phyloP scores from a whole-genome alignment of 2,329 filamentous ascomycete genomes.

The Epichloe bromicola region DNA sequence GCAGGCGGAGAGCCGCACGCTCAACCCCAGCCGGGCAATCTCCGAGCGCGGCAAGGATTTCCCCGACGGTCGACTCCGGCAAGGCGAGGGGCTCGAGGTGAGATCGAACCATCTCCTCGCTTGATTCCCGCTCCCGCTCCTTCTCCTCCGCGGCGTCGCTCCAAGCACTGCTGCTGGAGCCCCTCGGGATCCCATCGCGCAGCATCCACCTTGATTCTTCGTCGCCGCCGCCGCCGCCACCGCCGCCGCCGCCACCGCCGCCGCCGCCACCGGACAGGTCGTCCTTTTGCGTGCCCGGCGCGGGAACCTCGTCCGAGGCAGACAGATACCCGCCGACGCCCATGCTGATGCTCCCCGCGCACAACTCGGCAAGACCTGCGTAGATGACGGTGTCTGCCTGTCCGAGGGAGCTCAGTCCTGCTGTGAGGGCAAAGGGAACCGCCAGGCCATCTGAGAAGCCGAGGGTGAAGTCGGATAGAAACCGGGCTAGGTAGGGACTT shows the following conservation, averaged over 20 bases:
- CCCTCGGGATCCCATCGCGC: constrained; percentile 1
- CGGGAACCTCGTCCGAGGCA: constrained; percentile 28
- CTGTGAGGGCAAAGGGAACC: constrained; percentile 62
- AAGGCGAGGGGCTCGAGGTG: constrained; percentile 22
- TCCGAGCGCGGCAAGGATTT: constrained; percentile 15
- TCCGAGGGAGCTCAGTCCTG: constrained; percentile 50
- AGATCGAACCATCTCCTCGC: constrained; percentile 15
- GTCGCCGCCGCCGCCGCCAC: constrained; percentile 1
- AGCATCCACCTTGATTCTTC: constrained; percentile 16
- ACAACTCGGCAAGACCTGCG: constrained; percentile 57
- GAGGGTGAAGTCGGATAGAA: constrained; percentile 54
- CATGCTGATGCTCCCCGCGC: constrained; percentile 62
- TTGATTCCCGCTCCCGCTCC: background rate
- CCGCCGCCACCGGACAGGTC: background rate
- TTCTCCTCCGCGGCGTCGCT: constrained; percentile 9
- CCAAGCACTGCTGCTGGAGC: constrained; percentile 2
- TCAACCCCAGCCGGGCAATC: constrained; percentile 19
- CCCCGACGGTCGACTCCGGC: constrained; percentile 8
- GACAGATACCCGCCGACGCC: constrained; percentile 58
- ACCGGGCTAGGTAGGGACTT: constrained; percentile 21
- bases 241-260: too few species aligned
- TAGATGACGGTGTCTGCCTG: constrained; percentile 50
- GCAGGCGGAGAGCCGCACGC: constrained; percentile 11
- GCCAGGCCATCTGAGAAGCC: constrained; percentile 64
- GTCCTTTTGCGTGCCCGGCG: background rate